Conservation (phyloP, 306 rosid genomes). For the Lagenaria siceraria region DNA sequence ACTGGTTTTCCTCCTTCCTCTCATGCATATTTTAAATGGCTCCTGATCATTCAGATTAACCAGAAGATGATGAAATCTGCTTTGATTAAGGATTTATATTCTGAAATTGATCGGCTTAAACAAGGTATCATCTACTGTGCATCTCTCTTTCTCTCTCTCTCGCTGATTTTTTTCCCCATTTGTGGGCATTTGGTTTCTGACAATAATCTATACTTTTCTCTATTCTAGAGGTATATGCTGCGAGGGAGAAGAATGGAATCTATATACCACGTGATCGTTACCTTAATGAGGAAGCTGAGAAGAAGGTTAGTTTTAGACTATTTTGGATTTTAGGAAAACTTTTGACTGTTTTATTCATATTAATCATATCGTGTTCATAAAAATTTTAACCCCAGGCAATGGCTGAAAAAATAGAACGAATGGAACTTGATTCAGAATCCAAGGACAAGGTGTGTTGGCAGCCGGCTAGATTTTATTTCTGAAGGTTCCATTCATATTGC, state of each 20-base stretch:
- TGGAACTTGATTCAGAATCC: constrained; percentile 87
- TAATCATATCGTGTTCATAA: constrained; percentile 6
- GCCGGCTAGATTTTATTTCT: constrained; percentile 10
- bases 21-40: constrained; percentile 12
- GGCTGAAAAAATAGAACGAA: constrained; percentile 92
- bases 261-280: constrained; percentile 98
- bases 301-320: constrained; percentile 47
- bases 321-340: neutral
- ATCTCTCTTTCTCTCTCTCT: neutral
- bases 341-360: neutral
- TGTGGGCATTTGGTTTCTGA: constrained; percentile 1
- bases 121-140: constrained; percentile 49
- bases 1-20: neutral
- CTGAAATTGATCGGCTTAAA: constrained; percentile 91
- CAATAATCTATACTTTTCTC: neutral
- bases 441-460: constrained; percentile 72
- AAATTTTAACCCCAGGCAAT: constrained; percentile 47
- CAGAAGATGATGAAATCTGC: constrained; percentile 99
- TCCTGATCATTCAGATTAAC: constrained; percentile 51
- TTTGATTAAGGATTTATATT: constrained; percentile 85
- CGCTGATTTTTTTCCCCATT: neutral
- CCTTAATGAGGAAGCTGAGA: constrained; percentile 91
- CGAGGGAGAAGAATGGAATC: constrained; percentile 98
- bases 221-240: constrained; percentile 83
- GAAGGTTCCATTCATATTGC: neutral